These are phyloP conservation scores for Lyophyllum shimeji DNA, from an alignment of 768 basidiomycete genomes.

Conservation along the genomic window DNA sequence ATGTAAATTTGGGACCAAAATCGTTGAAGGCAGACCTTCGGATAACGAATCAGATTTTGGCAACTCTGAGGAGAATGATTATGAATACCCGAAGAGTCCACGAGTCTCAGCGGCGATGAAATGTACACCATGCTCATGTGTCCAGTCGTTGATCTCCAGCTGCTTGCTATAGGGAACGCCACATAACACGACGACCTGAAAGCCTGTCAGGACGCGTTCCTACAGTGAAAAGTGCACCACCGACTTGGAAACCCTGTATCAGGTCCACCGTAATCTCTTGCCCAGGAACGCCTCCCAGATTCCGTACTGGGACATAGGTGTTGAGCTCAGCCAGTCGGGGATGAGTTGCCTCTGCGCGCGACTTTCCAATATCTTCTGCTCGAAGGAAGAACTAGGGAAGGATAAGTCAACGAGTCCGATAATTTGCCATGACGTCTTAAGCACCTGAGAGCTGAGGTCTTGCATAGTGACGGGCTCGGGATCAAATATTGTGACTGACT, in stretches of 20 bases:
- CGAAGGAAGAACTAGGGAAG: conserved; percentile 86
- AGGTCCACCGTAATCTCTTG: conserved; percentile 78
- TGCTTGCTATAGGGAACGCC: conserved; percentile 77
- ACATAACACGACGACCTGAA: conserved; percentile 86
- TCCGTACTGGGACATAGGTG: conserved; percentile 90
- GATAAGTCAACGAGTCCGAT: conserved; percentile 13
- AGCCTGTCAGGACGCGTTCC: conserved; percentile 3
- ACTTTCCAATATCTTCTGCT: conserved; percentile 80
- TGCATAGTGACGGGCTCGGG: conserved; percentile 85
- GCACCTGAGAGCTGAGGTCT: conserved; percentile 90
- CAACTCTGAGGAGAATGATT: neutral
- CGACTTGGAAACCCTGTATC: conserved; percentile 86
- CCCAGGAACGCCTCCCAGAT: conserved; percentile 76
- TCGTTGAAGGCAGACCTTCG: conserved; percentile 91
- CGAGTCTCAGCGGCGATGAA: conserved; percentile 91
- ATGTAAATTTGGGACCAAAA: conserved; percentile 92
- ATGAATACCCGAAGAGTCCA: conserved; percentile 87
- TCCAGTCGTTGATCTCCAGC: conserved; percentile 95
- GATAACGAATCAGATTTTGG: conserved; percentile 1
- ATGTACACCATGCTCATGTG: conserved; percentile 82
- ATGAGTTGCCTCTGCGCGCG: conserved; percentile 81
- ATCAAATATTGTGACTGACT: conserved; percentile 94
- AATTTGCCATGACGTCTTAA: conserved; percentile 17
- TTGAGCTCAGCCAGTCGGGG: conserved; percentile 94
- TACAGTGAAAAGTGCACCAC: conserved; percentile 16